Evolutionary conservation across 306 rosid genomes (phyloP), one percentile per base, ranked within the genome.

Genomic region (Hippophae tibetana): DNA sequence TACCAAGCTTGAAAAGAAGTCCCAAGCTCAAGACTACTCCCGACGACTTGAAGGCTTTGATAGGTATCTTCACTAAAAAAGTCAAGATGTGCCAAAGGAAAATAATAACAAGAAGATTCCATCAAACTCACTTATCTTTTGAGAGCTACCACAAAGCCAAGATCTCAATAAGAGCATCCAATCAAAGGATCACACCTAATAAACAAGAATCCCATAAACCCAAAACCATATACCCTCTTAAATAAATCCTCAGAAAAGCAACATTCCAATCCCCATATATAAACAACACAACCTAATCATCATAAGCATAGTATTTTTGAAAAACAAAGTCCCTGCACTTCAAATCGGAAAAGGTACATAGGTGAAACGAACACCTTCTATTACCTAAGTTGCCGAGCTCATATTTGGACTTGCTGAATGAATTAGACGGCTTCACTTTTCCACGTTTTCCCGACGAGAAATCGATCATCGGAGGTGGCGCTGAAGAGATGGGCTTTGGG

Each of bases 381-480:
- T 75, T 87, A 92, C 99, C 99, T 79, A 88, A 38, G 74, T 84
- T 87, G 68, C 81, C 93, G 65, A 83, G 10, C 78, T 86, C 90
- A 26, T 83, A 86, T 61, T 79, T 92, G 64, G 79, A 57, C 76
- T 85, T 92, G 86, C 75, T 88, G 76, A 88, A 79, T 1, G 95
- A 82, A 64, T 86, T 86, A 10, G 81, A 75, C 54, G 94, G 93
- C 78, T 77, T 70, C 41, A 86, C 83, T 59, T 88, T 88, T 53
- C 82, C 89, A 12, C 85, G 85, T 73, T 92, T 92, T 84, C 77
- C 95, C 66, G 84, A 27, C 57, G 99, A 80, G 90, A 92, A 92
- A 72, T 92, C 99, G 47, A 92, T 92, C 67, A 92, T 90, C 59
- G 95, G 99, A 42, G 90, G 81, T 43, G 96, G 96, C 40, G 89